Conservation (phyloP, 495 filamentous ascomycete species). For the Cetradonia linearis region DNA sequence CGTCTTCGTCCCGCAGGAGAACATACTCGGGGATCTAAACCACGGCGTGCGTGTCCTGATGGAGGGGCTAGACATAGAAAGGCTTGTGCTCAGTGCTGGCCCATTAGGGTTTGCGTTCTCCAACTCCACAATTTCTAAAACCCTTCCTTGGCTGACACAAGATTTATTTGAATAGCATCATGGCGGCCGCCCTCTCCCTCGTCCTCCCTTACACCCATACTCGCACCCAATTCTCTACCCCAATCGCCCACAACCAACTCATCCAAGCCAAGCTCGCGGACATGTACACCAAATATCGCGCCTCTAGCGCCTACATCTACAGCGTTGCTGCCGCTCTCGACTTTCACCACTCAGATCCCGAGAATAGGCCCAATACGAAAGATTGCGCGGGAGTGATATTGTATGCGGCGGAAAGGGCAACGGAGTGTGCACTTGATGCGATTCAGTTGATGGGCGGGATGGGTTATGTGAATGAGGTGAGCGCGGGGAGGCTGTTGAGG, state of each 20-base stretch:
- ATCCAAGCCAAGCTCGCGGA: conserved; percentile 90
- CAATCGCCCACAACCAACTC: conserved; percentile 87
- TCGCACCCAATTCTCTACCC: conserved; percentile 77
- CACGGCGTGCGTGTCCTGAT: conserved; percentile 83
- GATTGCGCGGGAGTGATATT: conserved; percentile 93
- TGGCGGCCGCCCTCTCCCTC: conserved; percentile 85
- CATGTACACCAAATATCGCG: conserved; percentile 91
- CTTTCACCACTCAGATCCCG: conserved; percentile 50
- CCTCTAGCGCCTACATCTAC: conserved; percentile 70
- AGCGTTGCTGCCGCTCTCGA: conserved; percentile 68
- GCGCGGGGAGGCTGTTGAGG: conserved; percentile 71
- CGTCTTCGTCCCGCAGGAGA: conserved; percentile 77
- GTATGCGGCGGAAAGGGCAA: conserved; percentile 88
- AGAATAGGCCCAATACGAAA: conserved; percentile 57
- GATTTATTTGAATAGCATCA: conserved; percentile 48
- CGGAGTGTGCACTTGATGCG: conserved; percentile 79
- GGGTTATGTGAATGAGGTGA: conserved; percentile 93
- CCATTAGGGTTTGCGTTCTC: conserved; percentile 52
- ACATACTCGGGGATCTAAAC: conserved; percentile 72
- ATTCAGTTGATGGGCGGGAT: conserved; percentile 92
- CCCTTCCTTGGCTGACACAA: conserved; percentile 3
- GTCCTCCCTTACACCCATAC: conserved; percentile 82
- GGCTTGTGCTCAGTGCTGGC: conserved; percentile 84
- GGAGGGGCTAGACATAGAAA: conserved; percentile 91
- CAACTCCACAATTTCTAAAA: too few species aligned